Percentiles rank a stretch among this genome's conserved stretches.
phyloP scores from a whole-genome alignment of 129 eudicot species.

The Centaurea solstitialis region DNA sequence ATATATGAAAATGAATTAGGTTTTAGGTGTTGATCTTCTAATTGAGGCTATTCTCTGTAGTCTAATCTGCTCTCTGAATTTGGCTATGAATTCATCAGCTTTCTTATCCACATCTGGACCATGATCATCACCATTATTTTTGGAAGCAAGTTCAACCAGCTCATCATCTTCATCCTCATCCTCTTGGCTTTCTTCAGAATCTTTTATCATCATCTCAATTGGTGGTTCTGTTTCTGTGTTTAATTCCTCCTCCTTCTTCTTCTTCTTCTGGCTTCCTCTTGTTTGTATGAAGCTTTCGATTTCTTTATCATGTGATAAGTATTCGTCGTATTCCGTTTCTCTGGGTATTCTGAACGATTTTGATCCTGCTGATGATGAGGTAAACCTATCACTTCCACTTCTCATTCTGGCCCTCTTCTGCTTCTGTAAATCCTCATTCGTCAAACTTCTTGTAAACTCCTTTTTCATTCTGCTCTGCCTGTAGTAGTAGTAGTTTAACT shows the following conservation, averaged over 20 bases:
- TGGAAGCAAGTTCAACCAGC: conserved; percentile 41
- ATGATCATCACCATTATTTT: conserved; percentile 17
- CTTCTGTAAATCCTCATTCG: conserved; percentile 22
- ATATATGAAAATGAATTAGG: not conserved
- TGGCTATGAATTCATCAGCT: conserved; percentile 97
- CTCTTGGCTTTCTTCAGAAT: conserved; percentile 30
- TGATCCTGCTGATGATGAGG: not conserved
- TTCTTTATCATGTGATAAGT: conserved; percentile 19
- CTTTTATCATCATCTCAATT: conserved; percentile 43
- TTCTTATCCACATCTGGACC: conserved; percentile 87
- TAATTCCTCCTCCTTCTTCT: not conserved
- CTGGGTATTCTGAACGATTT: conserved; percentile 36
- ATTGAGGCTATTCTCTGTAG: conserved; percentile 88
- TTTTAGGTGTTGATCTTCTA: conserved; percentile 59
- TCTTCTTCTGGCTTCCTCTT: conserved; percentile 28
- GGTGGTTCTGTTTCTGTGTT: conserved; percentile 11
- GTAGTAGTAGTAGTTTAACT: conserved; percentile 20
- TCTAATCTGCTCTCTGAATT: conserved; percentile 93
- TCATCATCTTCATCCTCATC: conserved; percentile 42
- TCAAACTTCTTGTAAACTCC: conserved; percentile 43
- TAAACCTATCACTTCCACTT: conserved; percentile 12
- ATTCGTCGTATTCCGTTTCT: conserved; percentile 17
- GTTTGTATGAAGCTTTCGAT: conserved; percentile 39
- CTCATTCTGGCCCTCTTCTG: conserved; percentile 17
- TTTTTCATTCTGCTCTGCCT: conserved; percentile 3